Conservation (phyloP, 1,284 basidiomycete genomes). For the Exobasidium rhododendri region DNA sequence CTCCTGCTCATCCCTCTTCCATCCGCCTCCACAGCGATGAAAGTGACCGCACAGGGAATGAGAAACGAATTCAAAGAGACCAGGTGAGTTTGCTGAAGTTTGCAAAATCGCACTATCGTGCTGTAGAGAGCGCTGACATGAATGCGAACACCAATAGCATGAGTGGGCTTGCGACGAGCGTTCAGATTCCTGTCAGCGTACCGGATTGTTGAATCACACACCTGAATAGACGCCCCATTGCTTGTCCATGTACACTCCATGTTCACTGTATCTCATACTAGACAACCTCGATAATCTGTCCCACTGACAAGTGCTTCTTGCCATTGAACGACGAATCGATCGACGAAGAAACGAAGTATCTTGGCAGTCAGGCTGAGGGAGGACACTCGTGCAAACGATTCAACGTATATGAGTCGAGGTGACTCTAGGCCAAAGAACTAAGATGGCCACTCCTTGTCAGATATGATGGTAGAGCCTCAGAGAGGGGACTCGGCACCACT, state of each 20-base stretch:
- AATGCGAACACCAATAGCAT: too few species aligned
- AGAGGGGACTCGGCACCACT: constrained; percentile 51
- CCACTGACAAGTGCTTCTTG: background rate
- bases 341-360: constrained; percentile 74
- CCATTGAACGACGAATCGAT: constrained; percentile 63
- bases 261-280: background rate
- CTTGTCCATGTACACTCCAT: background rate
- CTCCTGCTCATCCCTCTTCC: too few species aligned
- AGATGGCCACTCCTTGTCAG: constrained; percentile 1
- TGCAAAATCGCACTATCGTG: too few species aligned
- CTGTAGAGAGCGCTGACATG: too few species aligned
- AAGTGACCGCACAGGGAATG: constrained; percentile 71
- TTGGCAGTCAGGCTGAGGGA: constrained; percentile 80
- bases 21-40: constrained; percentile 68
- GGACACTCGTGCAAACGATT: constrained; percentile 86
- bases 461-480: constrained; percentile 10
- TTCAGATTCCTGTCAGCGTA: constrained; percentile 47
- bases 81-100: constrained; percentile 7
- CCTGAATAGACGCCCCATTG: background rate
- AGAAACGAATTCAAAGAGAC: constrained; percentile 56
- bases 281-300: background rate
- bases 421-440: constrained; percentile 73
- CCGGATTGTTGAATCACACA: constrained; percentile 50
- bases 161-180: constrained; percentile 40
- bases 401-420: constrained; percentile 80